phyloP scores from a whole-genome alignment of 306 rosid genomes.

The Cicer chorassanicum region DNA sequence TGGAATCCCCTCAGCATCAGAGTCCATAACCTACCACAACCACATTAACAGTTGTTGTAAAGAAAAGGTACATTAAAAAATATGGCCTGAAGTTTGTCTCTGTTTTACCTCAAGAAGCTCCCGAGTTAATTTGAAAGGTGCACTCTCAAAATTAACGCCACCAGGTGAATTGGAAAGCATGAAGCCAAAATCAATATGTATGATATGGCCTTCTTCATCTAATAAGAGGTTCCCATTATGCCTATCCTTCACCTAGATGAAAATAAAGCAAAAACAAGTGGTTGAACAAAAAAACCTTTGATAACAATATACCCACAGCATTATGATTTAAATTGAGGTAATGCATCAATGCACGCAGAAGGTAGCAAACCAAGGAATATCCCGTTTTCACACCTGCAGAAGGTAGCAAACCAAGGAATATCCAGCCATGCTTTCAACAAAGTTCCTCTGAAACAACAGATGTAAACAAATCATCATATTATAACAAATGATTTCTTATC shows the following conservation, averaged over 20 bases:
- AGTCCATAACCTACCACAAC: constrained; percentile 89
- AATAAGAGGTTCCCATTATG: constrained; percentile 93
- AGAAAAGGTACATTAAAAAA: constrained; percentile 20
- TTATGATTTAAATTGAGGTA: constrained; percentile 7
- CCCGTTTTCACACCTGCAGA: constrained; percentile 82
- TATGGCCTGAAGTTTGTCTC: constrained; percentile 31
- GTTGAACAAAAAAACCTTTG: constrained; percentile 25
- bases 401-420: constrained; percentile 96
- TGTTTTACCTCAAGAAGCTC: constrained; percentile 90
- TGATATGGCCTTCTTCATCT: constrained; percentile 98
- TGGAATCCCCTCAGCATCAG: constrained; percentile 98
- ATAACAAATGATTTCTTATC: constrained; percentile 26
- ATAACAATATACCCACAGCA: constrained; percentile 17
- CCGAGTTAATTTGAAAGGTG: constrained; percentile 94
- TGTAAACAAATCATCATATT: constrained; percentile 29
- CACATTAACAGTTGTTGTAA: constrained; percentile 34
- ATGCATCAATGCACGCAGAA: constrained; percentile 47
- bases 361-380: constrained; percentile 95
- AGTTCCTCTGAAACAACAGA: constrained; percentile 73
- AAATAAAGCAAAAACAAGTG: constrained; percentile 39
- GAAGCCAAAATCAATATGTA: constrained; percentile 97
- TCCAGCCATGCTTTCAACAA: constrained; percentile 99
- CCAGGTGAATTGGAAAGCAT: constrained; percentile 99
- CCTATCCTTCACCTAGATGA: constrained; percentile 82
- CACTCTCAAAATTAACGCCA: constrained; percentile 97